Conservation (phyloP, 768 basidiomycete species). For the Lactarius hengduanensis region DNA sequence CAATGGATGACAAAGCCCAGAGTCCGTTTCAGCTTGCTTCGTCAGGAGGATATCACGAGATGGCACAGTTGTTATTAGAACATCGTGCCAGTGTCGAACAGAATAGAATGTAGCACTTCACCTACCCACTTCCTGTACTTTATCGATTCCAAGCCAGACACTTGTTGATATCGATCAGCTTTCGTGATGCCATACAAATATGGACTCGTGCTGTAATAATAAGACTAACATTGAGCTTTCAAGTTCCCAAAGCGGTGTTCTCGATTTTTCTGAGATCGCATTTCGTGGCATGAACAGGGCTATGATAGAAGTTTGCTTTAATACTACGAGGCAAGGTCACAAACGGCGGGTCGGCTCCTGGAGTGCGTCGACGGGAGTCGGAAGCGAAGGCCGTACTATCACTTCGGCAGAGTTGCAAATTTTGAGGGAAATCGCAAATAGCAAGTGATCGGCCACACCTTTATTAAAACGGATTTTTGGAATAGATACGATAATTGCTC, state of each 20-base stretch:
- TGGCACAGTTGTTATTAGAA: neutral
- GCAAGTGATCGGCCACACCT: too few species aligned
- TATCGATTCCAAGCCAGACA: neutral
- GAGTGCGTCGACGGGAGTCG: neutral
- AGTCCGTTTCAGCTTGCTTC: neutral
- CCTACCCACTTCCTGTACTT: too few species aligned
- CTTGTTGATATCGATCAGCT: neutral
- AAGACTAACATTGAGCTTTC: too few species aligned
- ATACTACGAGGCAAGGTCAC: neutral
- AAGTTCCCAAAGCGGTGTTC: neutral
- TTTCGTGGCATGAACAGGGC: too few species aligned
- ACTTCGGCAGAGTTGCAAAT: too few species aligned
- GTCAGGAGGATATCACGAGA: neutral
- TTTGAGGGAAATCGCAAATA: too few species aligned
- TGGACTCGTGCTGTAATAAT: too few species aligned
- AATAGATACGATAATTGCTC: too few species aligned
- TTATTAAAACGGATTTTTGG: too few species aligned
- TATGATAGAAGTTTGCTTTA: too few species aligned
- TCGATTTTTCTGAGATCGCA: neutral
- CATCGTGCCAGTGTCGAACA: neutral
- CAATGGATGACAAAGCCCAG: neutral
- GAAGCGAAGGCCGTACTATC: too few species aligned
- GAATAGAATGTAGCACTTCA: neutral
- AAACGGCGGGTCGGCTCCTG: too few species aligned
- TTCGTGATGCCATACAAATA: neutral